Evolutionary conservation across 805 yeast species (phyloP).

Genomic region (Zygoascus bituminiphila): DNA sequence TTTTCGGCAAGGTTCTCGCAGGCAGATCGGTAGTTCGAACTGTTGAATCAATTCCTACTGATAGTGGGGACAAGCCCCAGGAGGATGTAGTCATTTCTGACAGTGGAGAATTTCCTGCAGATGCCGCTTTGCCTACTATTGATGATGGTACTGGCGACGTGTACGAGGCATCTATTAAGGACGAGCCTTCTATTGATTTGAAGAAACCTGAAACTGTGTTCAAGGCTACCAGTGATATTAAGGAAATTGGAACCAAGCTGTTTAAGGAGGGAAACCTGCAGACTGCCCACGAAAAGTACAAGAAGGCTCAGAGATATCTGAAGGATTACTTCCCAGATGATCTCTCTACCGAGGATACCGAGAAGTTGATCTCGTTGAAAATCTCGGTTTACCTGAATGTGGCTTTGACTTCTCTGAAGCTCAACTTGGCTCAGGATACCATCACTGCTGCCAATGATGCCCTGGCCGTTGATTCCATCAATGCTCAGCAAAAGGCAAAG

Average conservation of each 20-base stretch:
- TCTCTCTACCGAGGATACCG: slow-evolving; percentile 33
- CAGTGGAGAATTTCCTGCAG: slow-evolving; percentile 69
- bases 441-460: slow-evolving; percentile 59
- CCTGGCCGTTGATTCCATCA: slow-evolving; percentile 44
- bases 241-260: slow-evolving; percentile 68
- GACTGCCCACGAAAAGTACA: slow-evolving; percentile 58
- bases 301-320: slow-evolving; percentile 62
- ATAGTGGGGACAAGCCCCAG: slow-evolving; percentile 59
- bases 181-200: slow-evolving; percentile 48
- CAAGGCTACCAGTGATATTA: slow-evolving; percentile 56
- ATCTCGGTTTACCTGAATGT: slow-evolving; percentile 62
- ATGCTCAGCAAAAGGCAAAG: slow-evolving; percentile 64
- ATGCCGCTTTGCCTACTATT: slow-evolving; percentile 41
- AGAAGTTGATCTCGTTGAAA: slow-evolving; percentile 34
- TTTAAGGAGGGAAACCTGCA: slow-evolving; percentile 56
- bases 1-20: slow-evolving; percentile 78
- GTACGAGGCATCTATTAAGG: slow-evolving; percentile 67
- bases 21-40: slow-evolving; percentile 77
- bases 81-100: slow-evolving; percentile 62
- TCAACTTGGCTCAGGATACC: slow-evolving; percentile 45
- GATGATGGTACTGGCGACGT: slow-evolving; percentile 86
- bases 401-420: slow-evolving; percentile 64
- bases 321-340: slow-evolving; percentile 63
- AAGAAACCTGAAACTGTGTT: slow-evolving; percentile 50
- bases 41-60: slow-evolving; percentile 65